A percentile compares a stretch with the other conserved stretches of the same genome.
Conservation (phyloP, 257 asterid species). For the Lithospermum erythrorhizon region DNA sequence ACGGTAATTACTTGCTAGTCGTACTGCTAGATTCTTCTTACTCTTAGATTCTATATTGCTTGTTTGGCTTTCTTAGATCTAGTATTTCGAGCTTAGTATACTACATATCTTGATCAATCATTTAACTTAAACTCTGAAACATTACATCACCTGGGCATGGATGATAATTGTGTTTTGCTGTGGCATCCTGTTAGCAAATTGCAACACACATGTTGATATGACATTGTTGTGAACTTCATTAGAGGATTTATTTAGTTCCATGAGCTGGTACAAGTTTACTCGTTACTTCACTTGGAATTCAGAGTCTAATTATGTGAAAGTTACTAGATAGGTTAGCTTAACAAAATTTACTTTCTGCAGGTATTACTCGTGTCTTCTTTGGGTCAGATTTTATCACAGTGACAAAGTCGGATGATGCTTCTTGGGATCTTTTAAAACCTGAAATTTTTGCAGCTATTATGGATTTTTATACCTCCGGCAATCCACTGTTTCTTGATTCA, state of each 20-base stretch:
- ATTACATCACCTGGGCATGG: no score
- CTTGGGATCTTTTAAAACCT: conserved; percentile 87
- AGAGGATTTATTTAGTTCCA: no score
- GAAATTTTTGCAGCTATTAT: conserved; percentile 85
- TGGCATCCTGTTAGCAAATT: no score
- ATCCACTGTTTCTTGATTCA: conserved; percentile 68
- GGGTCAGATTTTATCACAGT: conserved; percentile 85
- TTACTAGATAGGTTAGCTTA: neutral
- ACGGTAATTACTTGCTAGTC: conserved; percentile 29
- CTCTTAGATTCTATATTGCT: no score
- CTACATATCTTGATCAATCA: no score
- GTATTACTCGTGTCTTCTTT: conserved; percentile 75
- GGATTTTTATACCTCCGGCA: conserved; percentile 83
- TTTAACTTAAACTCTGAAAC: no score
- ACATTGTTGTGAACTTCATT: no score
- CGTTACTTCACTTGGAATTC: neutral
- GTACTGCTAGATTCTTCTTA: neutral
- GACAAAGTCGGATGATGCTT: conserved; percentile 67
- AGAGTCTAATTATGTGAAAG: neutral
- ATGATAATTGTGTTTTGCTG: no score
- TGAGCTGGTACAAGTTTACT: no score
- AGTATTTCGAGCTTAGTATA: no score
- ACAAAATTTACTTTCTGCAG: conserved; percentile 20
- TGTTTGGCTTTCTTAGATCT: no score
- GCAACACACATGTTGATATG: no score